phyloP scores from a whole-genome alignment of 257 asterid genomes.

The Ehretia macrophylla region DNA sequence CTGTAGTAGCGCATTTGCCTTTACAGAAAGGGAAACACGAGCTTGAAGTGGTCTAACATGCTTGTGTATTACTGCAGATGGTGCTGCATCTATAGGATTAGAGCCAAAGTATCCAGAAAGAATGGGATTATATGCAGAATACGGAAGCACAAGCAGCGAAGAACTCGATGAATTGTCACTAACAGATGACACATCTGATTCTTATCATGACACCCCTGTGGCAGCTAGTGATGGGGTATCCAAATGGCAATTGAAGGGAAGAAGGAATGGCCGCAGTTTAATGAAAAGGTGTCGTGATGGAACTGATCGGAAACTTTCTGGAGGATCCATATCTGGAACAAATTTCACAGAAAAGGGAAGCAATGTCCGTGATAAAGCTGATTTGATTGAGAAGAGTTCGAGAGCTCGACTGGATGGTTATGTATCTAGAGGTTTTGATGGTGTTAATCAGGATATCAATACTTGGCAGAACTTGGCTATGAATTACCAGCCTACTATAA shows the following conservation, averaged over 20 bases:
- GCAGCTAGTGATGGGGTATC: slow-evolving; percentile 48
- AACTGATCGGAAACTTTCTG: slow-evolving; percentile 37
- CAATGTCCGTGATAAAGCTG: slow-evolving; percentile 31
- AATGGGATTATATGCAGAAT: slow-evolving; percentile 50
- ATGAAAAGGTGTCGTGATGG: slow-evolving; percentile 50
- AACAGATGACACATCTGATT: slow-evolving; percentile 49
- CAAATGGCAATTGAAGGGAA: slow-evolving; percentile 80
- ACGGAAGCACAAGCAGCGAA: slow-evolving; percentile 75
- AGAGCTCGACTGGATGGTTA: slow-evolving; percentile 37
- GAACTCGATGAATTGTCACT: slow-evolving; percentile 59
- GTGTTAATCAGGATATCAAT: slow-evolving; percentile 21
- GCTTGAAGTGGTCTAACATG: slow-evolving; percentile 7
- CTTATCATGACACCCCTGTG: slow-evolving; percentile 31
- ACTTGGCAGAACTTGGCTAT: slow-evolving; percentile 44
- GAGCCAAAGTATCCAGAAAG: slow-evolving; percentile 79
- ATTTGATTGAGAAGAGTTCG: slow-evolving; percentile 25
- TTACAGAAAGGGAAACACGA: not conserved
- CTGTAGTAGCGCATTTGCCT: not conserved
- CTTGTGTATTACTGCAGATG: slow-evolving; percentile 53
- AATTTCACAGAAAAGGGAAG: slow-evolving; percentile 33
- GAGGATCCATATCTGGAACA: slow-evolving; percentile 38
- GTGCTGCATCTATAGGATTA: slow-evolving; percentile 78
- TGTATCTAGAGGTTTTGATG: slow-evolving; percentile 38
- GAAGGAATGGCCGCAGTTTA: slow-evolving; percentile 64
- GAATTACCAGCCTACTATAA: slow-evolving; percentile 38